Percentiles rank a stretch among this genome's conserved stretches.
These are phyloP conservation scores for Tetratostichococcus sp. DNA, from an alignment of 139 green algal genomes.

Conservation along the genomic window DNA sequence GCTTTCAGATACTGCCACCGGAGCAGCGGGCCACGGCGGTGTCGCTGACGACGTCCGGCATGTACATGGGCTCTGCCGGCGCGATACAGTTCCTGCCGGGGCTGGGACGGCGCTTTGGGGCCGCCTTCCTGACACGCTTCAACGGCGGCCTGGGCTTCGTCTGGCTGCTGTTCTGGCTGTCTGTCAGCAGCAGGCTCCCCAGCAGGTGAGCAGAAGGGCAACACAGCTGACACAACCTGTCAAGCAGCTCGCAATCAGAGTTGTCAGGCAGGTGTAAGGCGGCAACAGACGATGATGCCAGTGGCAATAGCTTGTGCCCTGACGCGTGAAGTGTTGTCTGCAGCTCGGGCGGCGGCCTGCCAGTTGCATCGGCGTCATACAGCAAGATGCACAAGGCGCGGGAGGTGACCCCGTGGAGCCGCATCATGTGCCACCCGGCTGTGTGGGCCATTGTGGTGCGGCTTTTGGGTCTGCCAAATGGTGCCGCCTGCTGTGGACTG, in stretches of 20 bases:
- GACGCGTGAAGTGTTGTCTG: no score
- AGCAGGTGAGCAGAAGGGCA: no score
- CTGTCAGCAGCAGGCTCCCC: constrained; percentile 10
- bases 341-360: not conserved
- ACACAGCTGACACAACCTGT: not conserved
- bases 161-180: constrained; percentile 76
- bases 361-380: not conserved
- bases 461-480: no score
- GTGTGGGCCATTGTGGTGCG: constrained; percentile 87
- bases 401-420: constrained; percentile 54
- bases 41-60: constrained; percentile 92
- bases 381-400: constrained; percentile 12
- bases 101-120: constrained; percentile 47
- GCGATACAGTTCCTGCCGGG: constrained; percentile 85
- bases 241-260: no score
- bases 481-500: no score
- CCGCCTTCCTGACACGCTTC: constrained; percentile 58
- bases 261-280: constrained; percentile 33
- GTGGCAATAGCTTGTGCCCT: not conserved
- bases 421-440: constrained; percentile 62
- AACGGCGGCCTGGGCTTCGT: constrained; percentile 65
- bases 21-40: constrained; percentile 80
- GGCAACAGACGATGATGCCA: no score
- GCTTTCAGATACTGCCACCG: constrained; percentile 87
- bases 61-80: constrained; percentile 93